These are phyloP conservation scores for Crepidotus variabilis DNA, from an alignment of 768 basidiomycete genomes.

Conservation along the genomic window DNA sequence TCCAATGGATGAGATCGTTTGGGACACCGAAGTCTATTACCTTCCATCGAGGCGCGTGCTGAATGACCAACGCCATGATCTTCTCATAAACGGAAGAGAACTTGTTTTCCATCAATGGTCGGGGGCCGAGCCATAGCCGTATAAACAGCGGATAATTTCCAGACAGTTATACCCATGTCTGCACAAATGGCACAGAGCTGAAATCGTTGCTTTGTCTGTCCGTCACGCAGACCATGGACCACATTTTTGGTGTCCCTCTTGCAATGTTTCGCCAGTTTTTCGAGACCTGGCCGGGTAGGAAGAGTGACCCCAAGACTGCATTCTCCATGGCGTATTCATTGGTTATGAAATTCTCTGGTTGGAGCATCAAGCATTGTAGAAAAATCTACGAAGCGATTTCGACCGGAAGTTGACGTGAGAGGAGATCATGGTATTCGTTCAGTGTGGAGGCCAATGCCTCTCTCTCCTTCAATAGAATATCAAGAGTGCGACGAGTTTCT, in stretches of 20 bases:
- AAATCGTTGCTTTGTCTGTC: neutral
- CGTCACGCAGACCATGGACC: neutral
- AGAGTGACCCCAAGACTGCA: neutral
- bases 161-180: neutral
- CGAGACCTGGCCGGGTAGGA: neutral
- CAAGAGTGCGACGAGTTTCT: neutral
- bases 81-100: neutral
- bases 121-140: neutral
- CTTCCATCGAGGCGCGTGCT: too few species aligned
- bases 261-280: neutral
- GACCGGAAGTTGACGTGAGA: neutral
- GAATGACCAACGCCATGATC: neutral
- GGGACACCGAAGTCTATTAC: too few species aligned
- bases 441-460: neutral
- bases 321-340: neutral
- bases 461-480: neutral
- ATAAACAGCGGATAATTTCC: neutral
- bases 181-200: neutral
- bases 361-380: neutral
- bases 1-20: too few species aligned
- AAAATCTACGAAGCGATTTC: neutral
- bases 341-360: neutral
- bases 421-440: neutral
- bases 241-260: neutral
- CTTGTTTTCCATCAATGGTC: neutral